phyloP scores from a whole-genome alignment of 176 grass and related monocot genomes.

The Oryza meyeriana region DNA sequence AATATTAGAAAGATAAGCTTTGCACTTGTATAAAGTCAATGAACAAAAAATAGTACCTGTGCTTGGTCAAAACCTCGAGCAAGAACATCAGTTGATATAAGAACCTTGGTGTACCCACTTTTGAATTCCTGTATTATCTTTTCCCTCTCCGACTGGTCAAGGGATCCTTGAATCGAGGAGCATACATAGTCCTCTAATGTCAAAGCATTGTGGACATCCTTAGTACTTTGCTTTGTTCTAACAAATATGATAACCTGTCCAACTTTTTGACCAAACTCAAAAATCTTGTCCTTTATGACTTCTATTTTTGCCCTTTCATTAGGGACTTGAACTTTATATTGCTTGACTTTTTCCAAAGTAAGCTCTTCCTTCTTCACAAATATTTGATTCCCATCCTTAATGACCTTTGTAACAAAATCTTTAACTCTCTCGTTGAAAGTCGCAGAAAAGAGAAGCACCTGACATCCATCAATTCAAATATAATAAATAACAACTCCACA shows the following conservation, averaged over 20 bases:
- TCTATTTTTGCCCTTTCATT: slow-evolving; percentile 78
- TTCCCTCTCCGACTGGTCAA: slow-evolving; percentile 77
- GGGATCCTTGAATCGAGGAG: slow-evolving; percentile 88
- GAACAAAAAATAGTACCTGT: slow-evolving; percentile 55
- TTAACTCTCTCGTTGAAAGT: slow-evolving; percentile 92
- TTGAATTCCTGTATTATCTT: slow-evolving; percentile 94
- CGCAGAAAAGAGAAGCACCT: slow-evolving; percentile 98
- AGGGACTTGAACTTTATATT: slow-evolving; percentile 85
- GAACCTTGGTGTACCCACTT: slow-evolving; percentile 82
- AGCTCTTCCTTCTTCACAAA: slow-evolving; percentile 95
- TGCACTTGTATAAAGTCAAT: background rate
- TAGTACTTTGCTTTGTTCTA: slow-evolving; percentile 64
- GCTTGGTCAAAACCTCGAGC: slow-evolving; percentile 96
- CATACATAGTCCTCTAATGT: slow-evolving; percentile 80
- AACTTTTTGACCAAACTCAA: slow-evolving; percentile 90
- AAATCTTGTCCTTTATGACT: slow-evolving; percentile 87
- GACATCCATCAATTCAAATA: background rate
- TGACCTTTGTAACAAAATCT: slow-evolving; percentile 77
- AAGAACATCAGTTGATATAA: slow-evolving; percentile 88
- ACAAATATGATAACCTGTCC: slow-evolving; percentile 98
- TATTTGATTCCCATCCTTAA: slow-evolving; percentile 84
- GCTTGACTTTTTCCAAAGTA: slow-evolving; percentile 90
- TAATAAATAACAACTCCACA: slow-evolving; percentile 2
- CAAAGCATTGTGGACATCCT: slow-evolving; percentile 68
- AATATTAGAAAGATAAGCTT: background rate